Evolutionary conservation across 352 stramenopile genomes (phyloP).

Genomic region (Globisporangium polare): DNA sequence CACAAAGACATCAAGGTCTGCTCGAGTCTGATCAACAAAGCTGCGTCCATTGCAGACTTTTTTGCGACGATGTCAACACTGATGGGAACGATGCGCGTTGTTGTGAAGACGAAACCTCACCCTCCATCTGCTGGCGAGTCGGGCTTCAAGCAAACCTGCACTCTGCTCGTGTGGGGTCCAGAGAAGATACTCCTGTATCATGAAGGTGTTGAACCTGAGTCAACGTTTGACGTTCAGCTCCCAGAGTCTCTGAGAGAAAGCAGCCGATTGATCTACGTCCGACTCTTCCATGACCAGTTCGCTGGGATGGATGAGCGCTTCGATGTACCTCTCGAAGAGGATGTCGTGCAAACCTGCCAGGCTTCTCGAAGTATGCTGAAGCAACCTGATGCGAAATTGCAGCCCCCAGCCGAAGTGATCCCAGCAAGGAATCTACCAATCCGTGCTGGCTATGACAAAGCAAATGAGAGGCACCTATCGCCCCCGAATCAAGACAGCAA

Average conservation of each 20-base stretch:
- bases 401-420: not conserved
- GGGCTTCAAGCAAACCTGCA: conserved; percentile 9
- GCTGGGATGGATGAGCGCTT: conserved; percentile 23
- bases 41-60: conserved; percentile 19
- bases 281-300: conserved; percentile 22
- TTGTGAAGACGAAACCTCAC: not conserved
- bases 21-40: conserved; percentile 14
- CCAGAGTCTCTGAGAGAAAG: conserved; percentile 4
- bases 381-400: not conserved
- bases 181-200: conserved; percentile 19
- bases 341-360: not conserved
- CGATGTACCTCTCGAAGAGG: conserved; percentile 5
- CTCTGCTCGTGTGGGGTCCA: conserved; percentile 13
- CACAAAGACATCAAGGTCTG: conserved; percentile 16
- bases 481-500: conserved; percentile 23
- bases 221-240: conserved; percentile 1
- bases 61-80: conserved; percentile 1
- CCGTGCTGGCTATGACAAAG: not conserved
- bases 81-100: not conserved
- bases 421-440: not conserved
- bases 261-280: conserved; percentile 14
- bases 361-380: not conserved
- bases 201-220: conserved; percentile 10
- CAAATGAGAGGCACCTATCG: no score
- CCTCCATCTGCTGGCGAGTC: no score